Conservation (phyloP, 2,329 filamentous ascomycete species). For the Cercospora nicotianae region DNA sequence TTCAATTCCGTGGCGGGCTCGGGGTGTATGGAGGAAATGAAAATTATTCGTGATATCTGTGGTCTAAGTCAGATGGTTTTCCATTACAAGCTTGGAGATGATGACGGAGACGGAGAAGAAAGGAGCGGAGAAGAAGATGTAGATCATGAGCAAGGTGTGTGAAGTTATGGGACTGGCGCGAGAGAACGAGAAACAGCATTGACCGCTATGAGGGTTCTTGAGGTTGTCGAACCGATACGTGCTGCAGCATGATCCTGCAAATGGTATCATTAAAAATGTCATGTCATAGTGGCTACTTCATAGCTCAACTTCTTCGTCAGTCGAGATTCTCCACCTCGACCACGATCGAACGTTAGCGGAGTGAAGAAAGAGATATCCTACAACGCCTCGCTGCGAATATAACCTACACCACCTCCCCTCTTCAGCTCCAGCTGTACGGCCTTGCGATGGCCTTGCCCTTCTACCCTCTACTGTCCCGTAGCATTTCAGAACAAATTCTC, state of each 20-base stretch:
- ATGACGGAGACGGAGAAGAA: not conserved
- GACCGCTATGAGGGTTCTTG: too few species aligned
- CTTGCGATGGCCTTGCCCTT: not conserved
- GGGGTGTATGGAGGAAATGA: too few species aligned
- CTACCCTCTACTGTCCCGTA: not conserved
- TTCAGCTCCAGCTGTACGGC: too few species aligned
- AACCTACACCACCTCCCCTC: not conserved
- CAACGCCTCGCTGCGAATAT: slow-evolving; percentile 10
- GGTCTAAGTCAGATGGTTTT: too few species aligned
- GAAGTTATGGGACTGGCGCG: too few species aligned
- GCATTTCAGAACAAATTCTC: too few species aligned
- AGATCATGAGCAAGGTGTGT: not conserved
- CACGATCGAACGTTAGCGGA: not conserved
- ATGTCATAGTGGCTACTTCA: not conserved
- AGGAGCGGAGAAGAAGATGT: not conserved
- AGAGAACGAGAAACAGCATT: too few species aligned
- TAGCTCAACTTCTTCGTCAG: not conserved
- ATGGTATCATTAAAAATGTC: not conserved
- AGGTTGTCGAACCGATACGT: too few species aligned
- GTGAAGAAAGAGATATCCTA: slow-evolving; percentile 9
- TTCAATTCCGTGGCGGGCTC: too few species aligned
- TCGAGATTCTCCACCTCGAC: not conserved
- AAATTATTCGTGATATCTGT: too few species aligned
- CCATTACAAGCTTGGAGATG: too few species aligned
- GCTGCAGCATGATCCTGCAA: too few species aligned